phyloP scores from a whole-genome alignment of 495 filamentous ascomycete genomes.

The Chaetomium cochliodes region DNA sequence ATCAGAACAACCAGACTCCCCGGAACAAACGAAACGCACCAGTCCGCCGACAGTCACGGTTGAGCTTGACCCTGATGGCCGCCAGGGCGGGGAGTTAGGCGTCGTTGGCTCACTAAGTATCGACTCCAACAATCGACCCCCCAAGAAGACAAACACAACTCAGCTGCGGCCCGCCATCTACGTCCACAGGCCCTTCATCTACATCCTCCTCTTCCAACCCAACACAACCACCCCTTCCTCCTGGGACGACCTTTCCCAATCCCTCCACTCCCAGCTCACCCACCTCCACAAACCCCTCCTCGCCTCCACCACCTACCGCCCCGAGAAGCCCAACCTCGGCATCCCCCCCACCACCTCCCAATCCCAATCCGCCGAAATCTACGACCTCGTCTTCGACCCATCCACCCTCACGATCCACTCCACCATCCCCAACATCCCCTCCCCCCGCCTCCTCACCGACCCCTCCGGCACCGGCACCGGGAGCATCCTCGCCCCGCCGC shows the following conservation, averaged over 20 bases:
- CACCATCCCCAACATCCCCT: slow-evolving; percentile 88
- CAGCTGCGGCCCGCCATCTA: slow-evolving; percentile 71
- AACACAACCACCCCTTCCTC: slow-evolving; percentile 63
- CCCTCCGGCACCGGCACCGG: no score
- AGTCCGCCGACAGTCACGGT: slow-evolving; percentile 51
- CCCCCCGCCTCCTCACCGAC: slow-evolving; percentile 39
- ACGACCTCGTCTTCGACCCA: slow-evolving; percentile 86
- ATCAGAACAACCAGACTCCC: slow-evolving; percentile 20
- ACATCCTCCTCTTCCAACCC: slow-evolving; percentile 80
- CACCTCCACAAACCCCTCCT: slow-evolving; percentile 73
- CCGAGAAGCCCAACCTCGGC: slow-evolving; percentile 42
- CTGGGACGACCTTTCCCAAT: slow-evolving; percentile 70
- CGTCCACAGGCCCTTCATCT: slow-evolving; percentile 81
- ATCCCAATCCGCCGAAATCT: slow-evolving; percentile 67
- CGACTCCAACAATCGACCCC: slow-evolving; percentile 43
- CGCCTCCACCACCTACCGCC: slow-evolving; percentile 59
- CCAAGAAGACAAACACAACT: slow-evolving; percentile 46
- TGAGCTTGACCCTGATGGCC: slow-evolving; percentile 45
- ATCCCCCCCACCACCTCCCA: slow-evolving; percentile 4
- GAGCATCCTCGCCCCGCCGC: neutral
- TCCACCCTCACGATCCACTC: slow-evolving; percentile 71
- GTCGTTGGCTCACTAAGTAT: slow-evolving; percentile 23
- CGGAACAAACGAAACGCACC: slow-evolving; percentile 27
- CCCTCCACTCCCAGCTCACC: slow-evolving; percentile 75
- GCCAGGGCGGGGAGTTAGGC: neutral